Conservation (phyloP, 2,329 filamentous ascomycete genomes). For the Hyphodiscus sp. region DNA sequence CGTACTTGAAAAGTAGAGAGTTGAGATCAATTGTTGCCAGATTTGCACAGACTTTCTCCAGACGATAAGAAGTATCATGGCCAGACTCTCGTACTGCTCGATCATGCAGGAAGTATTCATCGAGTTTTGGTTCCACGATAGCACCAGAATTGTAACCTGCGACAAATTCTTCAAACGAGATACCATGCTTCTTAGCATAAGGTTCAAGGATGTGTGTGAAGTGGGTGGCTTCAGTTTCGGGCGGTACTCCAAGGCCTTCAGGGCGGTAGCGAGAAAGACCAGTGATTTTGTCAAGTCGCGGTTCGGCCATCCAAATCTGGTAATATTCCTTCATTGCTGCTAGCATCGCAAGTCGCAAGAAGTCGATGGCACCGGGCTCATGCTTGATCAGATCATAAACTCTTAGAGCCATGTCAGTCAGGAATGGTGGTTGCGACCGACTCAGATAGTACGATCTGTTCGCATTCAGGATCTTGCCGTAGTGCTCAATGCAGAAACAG, state of each 20-base stretch:
- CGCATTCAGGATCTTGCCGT: slow-evolving; percentile 96
- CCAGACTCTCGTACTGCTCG: slow-evolving; percentile 93
- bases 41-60: slow-evolving; percentile 82
- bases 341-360: slow-evolving; percentile 71
- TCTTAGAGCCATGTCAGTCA: slow-evolving; percentile 93
- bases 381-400: slow-evolving; percentile 88
- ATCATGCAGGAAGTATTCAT: slow-evolving; percentile 94
- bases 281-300: slow-evolving; percentile 42
- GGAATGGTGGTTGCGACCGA: slow-evolving; percentile 90
- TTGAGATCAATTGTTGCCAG: slow-evolving; percentile 93
- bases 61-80: slow-evolving; percentile 90
- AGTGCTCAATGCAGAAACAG: slow-evolving; percentile 96
- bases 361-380: slow-evolving; percentile 62
- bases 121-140: slow-evolving; percentile 78
- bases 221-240: slow-evolving; percentile 49
- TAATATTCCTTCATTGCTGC: slow-evolving; percentile 79
- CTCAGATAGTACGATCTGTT: slow-evolving; percentile 93
- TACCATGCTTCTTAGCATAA: slow-evolving; percentile 52
- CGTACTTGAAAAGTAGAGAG: slow-evolving; percentile 93
- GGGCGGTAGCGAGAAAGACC: slow-evolving; percentile 47
- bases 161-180: slow-evolving; percentile 81
- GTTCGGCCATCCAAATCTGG: slow-evolving; percentile 30
- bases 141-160: slow-evolving; percentile 75
- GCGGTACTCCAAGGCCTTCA: slow-evolving; percentile 46
- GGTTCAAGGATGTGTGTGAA: slow-evolving; percentile 39